Conservation (phyloP, 129 eudicot species). For the Centrapalus pauciflorus region DNA sequence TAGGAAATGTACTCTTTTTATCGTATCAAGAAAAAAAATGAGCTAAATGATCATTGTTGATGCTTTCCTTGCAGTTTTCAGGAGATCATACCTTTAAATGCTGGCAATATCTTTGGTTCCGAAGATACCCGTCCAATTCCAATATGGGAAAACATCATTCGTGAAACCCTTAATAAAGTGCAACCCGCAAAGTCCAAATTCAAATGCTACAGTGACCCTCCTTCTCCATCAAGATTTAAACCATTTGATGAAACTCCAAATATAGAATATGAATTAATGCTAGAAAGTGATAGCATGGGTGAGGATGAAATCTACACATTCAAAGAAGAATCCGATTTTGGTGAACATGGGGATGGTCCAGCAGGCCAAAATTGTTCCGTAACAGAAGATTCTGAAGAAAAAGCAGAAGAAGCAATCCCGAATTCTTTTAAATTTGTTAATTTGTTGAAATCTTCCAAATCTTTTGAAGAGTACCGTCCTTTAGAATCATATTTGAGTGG, state of each 20-base stretch:
- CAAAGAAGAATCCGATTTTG: constrained; percentile 32
- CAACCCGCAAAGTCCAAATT: constrained; percentile 39
- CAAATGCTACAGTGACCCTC: constrained; percentile 75
- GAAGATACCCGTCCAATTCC: constrained; percentile 79
- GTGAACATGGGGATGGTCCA: constrained; percentile 18
- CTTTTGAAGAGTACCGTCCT: constrained; percentile 43
- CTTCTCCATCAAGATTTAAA: constrained; percentile 84
- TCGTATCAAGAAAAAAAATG: background rate
- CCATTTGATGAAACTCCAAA: constrained; percentile 49
- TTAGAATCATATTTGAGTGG: constrained; percentile 32
- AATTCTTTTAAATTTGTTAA: constrained; percentile 29
- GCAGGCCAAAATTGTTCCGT: constrained; percentile 35
- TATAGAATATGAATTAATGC: constrained; percentile 46
- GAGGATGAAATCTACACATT: constrained; percentile 50
- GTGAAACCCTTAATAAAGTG: constrained; percentile 53
- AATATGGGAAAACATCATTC: constrained; percentile 80
- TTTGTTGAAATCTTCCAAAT: constrained; percentile 41
- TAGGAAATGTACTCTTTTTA: background rate
- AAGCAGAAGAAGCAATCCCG: constrained; percentile 30
- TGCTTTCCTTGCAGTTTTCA: constrained; percentile 53
- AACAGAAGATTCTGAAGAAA: constrained; percentile 40
- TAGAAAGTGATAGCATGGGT: constrained; percentile 55
- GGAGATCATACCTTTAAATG: constrained; percentile 86
- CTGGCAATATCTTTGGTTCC: constrained; percentile 81
- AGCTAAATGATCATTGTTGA: background rate